phyloP scores from a whole-genome alignment of 768 basidiomycete species.

The Amanita thiersii region DNA sequence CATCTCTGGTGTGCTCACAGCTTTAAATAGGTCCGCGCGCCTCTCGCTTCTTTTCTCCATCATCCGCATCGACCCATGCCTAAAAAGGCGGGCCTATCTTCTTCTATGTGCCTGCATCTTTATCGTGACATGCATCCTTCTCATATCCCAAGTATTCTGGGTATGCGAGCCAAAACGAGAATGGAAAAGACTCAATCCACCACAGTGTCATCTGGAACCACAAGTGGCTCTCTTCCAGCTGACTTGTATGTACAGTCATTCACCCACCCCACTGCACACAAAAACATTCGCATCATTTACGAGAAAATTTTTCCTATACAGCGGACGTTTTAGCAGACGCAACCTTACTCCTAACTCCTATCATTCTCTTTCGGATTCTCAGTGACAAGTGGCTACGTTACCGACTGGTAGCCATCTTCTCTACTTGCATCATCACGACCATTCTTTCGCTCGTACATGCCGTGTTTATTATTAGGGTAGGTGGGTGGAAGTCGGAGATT shows the following conservation, averaged over 20 bases:
- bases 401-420: constrained; percentile 43
- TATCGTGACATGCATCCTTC: constrained; percentile 22
- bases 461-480: constrained; percentile 25
- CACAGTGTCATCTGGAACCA: constrained; percentile 34
- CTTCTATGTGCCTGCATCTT: constrained; percentile 22
- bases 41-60: constrained; percentile 48
- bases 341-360: constrained; percentile 35
- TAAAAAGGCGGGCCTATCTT: constrained; percentile 16
- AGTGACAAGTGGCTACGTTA: constrained; percentile 28
- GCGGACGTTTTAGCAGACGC: constrained; percentile 40
- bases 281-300: background rate
- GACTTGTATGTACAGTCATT: constrained; percentile 29
- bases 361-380: constrained; percentile 35
- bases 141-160: constrained; percentile 37
- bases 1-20: background rate
- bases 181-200: constrained; percentile 28
- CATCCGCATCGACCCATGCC: constrained; percentile 39
- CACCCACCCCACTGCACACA: background rate
- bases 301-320: constrained; percentile 12
- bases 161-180: constrained; percentile 27
- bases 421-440: constrained; percentile 43
- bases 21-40: constrained; percentile 29
- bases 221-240: constrained; percentile 47
- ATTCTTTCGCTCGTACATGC: constrained; percentile 41
- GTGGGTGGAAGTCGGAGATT: constrained; percentile 22